Evolutionary conservation across 2,329 filamentous ascomycete genomes (phyloP), one percentile per base, ranked within the genome.

Genomic region (Monosporascus sp.): DNA sequence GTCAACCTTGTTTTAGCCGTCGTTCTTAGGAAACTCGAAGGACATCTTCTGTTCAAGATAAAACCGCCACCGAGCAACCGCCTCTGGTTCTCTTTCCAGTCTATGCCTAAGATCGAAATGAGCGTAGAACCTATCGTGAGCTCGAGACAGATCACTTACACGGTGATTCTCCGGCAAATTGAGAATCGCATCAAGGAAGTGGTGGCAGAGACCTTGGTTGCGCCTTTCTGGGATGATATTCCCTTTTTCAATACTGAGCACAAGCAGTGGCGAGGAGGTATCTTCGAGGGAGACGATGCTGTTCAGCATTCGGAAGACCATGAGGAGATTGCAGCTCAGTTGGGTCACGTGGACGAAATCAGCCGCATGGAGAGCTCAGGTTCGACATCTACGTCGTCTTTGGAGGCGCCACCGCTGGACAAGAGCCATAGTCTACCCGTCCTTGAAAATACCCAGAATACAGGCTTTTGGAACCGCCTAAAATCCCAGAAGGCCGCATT

Each of bases 31-130:
- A 89, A 86, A 62, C 75, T 97, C 1, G 89, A 95, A 63, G 94
- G 94, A 0, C 93, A 96, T 63, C 72, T 89, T 46, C 74, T 96
- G 31, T 78, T 97, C 64, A 88, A 90, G 64, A 86, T 97, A 70
- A 99, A 99, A 70, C 90, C 94, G 7, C 90, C 93, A 17, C 94
- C 94, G 1, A 97, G 91, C 70, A 99, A 99, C 68, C 84, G 94
- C 41, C 70, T 96, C n/a, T 99, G 94, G 94, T 83, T 97, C 60
- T 87, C 91, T 1, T 99, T 99, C 66, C 89, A 95, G 67, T 85
- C 85, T n/a, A 89, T 91, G 79, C 94, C 94, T 18, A 92, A 93
- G 66, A 88, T 99, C 75, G 91, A 96, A 57, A 86, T 97, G 78
- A 84, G 84, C n/a, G 90, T 97, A 44, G 91, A 97, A 68, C 94